These are phyloP conservation scores for Suillus alpinus DNA, from an alignment of 768 basidiomycete species.

Conservation along the genomic window DNA sequence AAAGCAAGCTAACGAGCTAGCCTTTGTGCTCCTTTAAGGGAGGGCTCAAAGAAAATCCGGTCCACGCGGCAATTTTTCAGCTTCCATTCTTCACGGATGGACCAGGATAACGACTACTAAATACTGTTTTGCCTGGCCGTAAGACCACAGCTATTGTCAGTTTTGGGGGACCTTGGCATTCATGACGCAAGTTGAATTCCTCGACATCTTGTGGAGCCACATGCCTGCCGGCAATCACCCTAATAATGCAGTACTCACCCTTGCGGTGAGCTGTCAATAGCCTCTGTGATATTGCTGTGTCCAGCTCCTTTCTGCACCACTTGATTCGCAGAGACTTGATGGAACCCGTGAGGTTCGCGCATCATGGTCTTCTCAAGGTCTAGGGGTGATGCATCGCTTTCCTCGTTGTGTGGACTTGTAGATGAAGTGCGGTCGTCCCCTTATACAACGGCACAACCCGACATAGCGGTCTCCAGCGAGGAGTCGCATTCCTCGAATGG, in stretches of 20 bases:
- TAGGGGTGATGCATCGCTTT: slow-evolving; percentile 1
- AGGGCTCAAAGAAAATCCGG: background rate
- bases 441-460: too few relatives aligned
- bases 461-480: background rate
- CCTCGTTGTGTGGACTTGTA: background rate
- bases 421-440: background rate
- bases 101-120: background rate
- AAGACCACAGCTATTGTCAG: background rate
- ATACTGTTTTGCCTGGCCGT: background rate
- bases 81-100: background rate
- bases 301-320: background rate
- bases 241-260: slow-evolving; percentile 3
- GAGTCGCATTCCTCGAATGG: background rate
- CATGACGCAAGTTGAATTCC: background rate
- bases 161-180: background rate
- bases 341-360: background rate
- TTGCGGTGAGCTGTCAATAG: slow-evolving; percentile 1
- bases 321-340: slow-evolving; percentile 3
- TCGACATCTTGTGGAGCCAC: background rate
- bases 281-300: slow-evolving; percentile 1
- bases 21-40: background rate
- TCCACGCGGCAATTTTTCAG: background rate
- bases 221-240: slow-evolving; percentile 7
- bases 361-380: slow-evolving; percentile 3
- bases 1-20: background rate